Percentiles rank a stretch among this genome's conserved stretches.
These are phyloP conservation scores for Goffeauzyma gilvescens DNA, from an alignment of 768 basidiomycete genomes.

Conservation along the genomic window DNA sequence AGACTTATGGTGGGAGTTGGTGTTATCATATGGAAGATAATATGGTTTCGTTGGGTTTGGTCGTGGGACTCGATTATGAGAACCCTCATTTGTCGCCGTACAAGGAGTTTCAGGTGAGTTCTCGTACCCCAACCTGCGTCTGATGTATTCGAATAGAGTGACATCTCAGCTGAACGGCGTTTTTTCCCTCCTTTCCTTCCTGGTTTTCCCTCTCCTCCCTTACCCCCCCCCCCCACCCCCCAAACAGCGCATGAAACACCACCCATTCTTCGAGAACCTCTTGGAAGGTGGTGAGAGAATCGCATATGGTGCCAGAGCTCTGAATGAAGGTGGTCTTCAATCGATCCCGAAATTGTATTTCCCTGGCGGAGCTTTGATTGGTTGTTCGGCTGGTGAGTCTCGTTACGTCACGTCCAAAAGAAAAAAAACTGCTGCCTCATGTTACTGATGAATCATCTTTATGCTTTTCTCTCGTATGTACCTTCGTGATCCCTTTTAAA, in stretches of 20 bases:
- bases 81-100: conserved; percentile 88
- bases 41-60: conserved; percentile 73
- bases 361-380: conserved; percentile 89
- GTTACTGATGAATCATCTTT: too few relatives aligned
- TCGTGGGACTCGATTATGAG: conserved; percentile 80
- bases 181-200: too few relatives aligned
- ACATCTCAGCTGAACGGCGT: not conserved
- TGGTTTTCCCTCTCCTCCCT: not conserved
- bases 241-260: conserved; percentile 72
- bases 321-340: conserved; percentile 89
- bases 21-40: conserved; percentile 89
- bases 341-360: conserved; percentile 66
- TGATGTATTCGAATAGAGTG: not conserved
- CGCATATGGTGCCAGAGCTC: conserved; percentile 70
- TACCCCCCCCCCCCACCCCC: not conserved
- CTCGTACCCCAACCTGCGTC: too few relatives aligned
- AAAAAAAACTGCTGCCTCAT: too few relatives aligned
- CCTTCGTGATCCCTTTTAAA: too few relatives aligned
- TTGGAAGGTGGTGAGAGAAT: conserved; percentile 59
- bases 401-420: too few relatives aligned
- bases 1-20: conserved; percentile 84
- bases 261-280: conserved; percentile 70
- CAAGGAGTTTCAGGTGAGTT: conserved; percentile 66
- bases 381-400: conserved; percentile 57
- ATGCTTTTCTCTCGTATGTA: too few relatives aligned